Base-by-base conservation (phyloP, 2,329 filamentous ascomycete genomes). In the Hymenoscyphus scutula region DNA sequence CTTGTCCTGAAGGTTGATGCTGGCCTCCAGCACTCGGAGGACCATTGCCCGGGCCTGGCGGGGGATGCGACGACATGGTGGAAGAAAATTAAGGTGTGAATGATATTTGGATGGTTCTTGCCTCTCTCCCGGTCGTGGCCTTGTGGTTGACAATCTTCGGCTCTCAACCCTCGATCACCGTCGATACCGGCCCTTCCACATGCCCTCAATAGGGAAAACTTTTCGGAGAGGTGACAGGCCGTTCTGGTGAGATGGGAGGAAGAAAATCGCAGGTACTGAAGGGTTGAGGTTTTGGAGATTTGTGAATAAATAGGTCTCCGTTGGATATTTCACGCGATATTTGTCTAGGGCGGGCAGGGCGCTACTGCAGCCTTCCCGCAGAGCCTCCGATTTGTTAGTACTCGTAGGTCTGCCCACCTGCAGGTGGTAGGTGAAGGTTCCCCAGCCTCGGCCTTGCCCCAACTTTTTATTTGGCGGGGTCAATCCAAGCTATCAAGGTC, bases 11-110 rank as follows among this genome's bases (percentile, higher is more conserved):
- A 65, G 81, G 79, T 65, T 80, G 78, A 62, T 78, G 75, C 74
- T 82, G 79, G 70, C 79, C 78, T 65, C 74, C 74, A 68, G 74
- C 69, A 66, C 69, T 78, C 61, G 80, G 77, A 25, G 73, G 72
- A 34, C 80, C 80, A 71, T 79, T 80, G 68, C 78, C 80, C 62
- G 76, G 76, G 71, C 78, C 77, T 67, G 79, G 76, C 48, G 79
- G 78, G 64, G 61, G 76, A 77, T 77, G 80, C 55, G 65, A 68
- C 53, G 73, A 74, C 73, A 75, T 75, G 61, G 60, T 66, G n/a
- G 8, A 51, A n/a, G n/a, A n/a, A n/a, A n/a, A n/a, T n/a, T n/a
- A 13, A 34, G 32, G 30, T 45, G 38, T 17, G 15, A 1, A 17
- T 41, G 38, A 41, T 3, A 7, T 41, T 19, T 15, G 38, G 37